Percentiles rank a stretch among this genome's conserved stretches.
Conservation (phyloP, 2,329 filamentous ascomycete genomes). For the Cladosporium sp. region DNA sequence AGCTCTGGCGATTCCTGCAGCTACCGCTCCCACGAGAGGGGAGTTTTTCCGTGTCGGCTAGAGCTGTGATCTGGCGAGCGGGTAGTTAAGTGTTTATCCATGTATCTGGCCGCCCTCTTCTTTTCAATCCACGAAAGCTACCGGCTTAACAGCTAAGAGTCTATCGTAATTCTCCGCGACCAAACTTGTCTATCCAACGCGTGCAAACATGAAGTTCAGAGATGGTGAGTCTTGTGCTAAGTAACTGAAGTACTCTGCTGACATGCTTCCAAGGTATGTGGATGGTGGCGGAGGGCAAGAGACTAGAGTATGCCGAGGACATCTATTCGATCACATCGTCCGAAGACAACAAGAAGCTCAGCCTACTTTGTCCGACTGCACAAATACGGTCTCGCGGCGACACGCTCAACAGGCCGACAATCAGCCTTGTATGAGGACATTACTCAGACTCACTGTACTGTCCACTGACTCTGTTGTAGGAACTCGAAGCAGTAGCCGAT, state of each 20-base stretch:
- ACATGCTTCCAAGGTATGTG: constrained; percentile 57
- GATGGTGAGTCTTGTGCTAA: background rate
- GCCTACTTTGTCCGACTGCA: constrained; percentile 60
- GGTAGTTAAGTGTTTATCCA: background rate
- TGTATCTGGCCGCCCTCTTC: background rate
- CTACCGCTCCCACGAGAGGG: constrained; percentile 6
- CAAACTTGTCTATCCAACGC: background rate
- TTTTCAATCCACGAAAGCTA: background rate
- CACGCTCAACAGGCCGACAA: constrained; percentile 55
- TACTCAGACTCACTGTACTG: background rate
- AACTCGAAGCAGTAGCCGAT: constrained; percentile 59
- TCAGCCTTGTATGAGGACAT: constrained; percentile 50
- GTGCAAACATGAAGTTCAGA: constrained; percentile 17
- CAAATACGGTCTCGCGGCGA: constrained; percentile 59
- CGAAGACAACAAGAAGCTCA: constrained; percentile 50
- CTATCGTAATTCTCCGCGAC: background rate
- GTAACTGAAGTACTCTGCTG: background rate
- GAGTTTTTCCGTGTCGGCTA: constrained; percentile 21
- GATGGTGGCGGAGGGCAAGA: constrained; percentile 62
- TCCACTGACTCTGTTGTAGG: constrained; percentile 30
- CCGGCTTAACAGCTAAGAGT: background rate
- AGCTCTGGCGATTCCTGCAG: constrained; percentile 4
- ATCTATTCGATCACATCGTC: constrained; percentile 56
- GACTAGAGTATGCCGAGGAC: constrained; percentile 67
- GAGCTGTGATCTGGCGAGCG: constrained; percentile 3